These are phyloP conservation scores for Crepidotus variabilis DNA, from an alignment of 768 basidiomycete species.

Conservation along the genomic window DNA sequence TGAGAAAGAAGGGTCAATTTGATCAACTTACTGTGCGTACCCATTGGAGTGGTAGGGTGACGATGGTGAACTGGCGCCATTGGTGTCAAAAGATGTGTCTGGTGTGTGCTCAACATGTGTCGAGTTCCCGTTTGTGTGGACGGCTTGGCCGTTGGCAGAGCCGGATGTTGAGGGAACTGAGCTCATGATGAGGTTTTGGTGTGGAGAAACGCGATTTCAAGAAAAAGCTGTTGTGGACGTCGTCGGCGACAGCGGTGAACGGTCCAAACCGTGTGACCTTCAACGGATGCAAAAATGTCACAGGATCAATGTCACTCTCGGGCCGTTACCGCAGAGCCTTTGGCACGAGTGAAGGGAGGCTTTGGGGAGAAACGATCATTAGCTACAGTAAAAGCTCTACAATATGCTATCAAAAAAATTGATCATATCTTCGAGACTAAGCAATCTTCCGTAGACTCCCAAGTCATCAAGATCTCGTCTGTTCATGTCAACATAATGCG, in stretches of 20 bases:
- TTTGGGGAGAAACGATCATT: too few species aligned
- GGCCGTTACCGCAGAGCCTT: not conserved
- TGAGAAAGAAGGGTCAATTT: not conserved
- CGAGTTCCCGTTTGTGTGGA: constrained; percentile 46
- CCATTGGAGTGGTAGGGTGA: constrained; percentile 51
- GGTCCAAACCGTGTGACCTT: not conserved
- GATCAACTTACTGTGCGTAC: constrained; percentile 50
- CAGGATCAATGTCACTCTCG: not conserved
- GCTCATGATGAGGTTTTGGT: constrained; percentile 22
- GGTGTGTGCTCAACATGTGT: constrained; percentile 35
- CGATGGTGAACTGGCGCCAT: constrained; percentile 29
- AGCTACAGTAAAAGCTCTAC: too few species aligned
- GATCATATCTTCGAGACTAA: constrained; percentile 5
- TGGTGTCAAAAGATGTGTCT: constrained; percentile 32
- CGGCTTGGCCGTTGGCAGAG: constrained; percentile 48
- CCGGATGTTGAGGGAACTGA: constrained; percentile 37
- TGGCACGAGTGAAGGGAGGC: too few species aligned
- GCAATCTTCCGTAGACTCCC: constrained; percentile 12
- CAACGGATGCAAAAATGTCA: not conserved
- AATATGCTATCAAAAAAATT: not conserved
- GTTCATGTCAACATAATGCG: constrained; percentile 13
- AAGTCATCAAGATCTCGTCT: not conserved
- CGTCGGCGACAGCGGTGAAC: not conserved
- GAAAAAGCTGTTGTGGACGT: not conserved
- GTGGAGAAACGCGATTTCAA: not conserved